These are phyloP conservation scores for Xerocomus nothofagi DNA, from an alignment of 1,284 basidiomycete species.

Conservation along the genomic window DNA sequence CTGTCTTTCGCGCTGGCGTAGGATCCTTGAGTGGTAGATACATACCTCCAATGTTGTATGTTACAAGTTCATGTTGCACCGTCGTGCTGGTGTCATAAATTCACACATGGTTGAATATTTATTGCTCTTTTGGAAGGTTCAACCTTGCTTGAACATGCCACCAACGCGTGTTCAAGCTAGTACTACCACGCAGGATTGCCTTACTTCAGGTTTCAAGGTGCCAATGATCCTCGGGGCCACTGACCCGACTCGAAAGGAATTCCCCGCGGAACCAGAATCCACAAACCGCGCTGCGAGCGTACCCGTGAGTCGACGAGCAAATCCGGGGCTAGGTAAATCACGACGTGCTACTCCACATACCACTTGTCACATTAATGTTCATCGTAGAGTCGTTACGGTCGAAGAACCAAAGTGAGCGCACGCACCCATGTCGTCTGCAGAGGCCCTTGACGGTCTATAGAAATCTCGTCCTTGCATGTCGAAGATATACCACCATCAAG, in stretches of 20 bases:
- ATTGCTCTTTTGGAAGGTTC: not conserved
- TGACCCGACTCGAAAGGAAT: constrained; percentile 8
- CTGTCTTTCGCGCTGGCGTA: constrained; percentile 4
- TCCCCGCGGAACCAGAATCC: constrained; percentile 15
- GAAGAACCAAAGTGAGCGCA: constrained; percentile 21
- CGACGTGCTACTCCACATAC: not conserved
- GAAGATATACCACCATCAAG: constrained; percentile 8
- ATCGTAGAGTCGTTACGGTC: constrained; percentile 15
- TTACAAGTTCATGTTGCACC: not conserved
- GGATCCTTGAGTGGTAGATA: constrained; percentile 2
- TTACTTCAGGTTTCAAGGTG: constrained; percentile 28
- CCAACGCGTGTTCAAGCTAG: not conserved
- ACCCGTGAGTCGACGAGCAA: constrained; percentile 14
- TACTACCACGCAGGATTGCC: not conserved
- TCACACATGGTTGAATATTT: not conserved
- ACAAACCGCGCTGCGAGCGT: constrained; percentile 19
- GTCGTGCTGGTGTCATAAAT: not conserved
- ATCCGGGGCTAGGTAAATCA: constrained; percentile 17
- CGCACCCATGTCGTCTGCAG: not conserved
- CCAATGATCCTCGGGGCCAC: constrained; percentile 3
- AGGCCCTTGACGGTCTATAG: constrained; percentile 14
- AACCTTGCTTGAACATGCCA: constrained; percentile 14
- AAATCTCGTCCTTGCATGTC: constrained; percentile 5
- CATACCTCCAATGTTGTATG: not conserved
- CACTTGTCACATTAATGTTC: constrained; percentile 14